These are phyloP conservation scores for Diaporthe velutina DNA, from an alignment of 2,329 filamentous ascomycete genomes.

Conservation along the genomic window DNA sequence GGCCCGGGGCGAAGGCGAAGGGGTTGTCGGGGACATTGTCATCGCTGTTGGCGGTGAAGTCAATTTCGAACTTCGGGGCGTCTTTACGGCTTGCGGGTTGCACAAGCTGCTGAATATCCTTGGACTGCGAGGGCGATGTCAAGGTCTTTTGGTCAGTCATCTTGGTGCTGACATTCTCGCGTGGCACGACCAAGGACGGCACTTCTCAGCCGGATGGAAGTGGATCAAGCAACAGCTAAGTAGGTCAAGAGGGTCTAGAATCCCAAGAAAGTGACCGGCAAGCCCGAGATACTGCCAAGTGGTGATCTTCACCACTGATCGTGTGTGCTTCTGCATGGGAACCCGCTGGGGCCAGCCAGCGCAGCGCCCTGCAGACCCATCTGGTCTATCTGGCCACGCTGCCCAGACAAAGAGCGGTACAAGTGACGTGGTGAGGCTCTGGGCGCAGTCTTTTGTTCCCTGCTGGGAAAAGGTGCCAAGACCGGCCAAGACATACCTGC, in stretches of 20 bases:
- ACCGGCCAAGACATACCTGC: conserved; percentile 23
- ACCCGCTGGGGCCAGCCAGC: conserved; percentile 16
- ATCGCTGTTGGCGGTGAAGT: conserved; percentile 17
- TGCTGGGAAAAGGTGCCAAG: conserved; percentile 24
- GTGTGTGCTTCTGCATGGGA: background rate
- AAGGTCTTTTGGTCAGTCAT: conserved; percentile 22
- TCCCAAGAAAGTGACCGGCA: background rate
- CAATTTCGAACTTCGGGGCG: background rate
- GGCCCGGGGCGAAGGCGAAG: conserved; percentile 67
- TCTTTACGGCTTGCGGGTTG: background rate
- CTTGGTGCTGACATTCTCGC: conserved; percentile 29
- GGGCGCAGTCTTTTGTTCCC: conserved; percentile 23
- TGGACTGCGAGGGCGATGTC: conserved; percentile 17
- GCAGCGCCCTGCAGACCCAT: conserved; percentile 12
- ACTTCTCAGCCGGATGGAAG: conserved; percentile 4
- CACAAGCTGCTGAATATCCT: background rate
- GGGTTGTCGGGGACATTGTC: conserved; percentile 51
- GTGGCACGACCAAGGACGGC: conserved; percentile 22
- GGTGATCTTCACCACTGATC: conserved; percentile 12
- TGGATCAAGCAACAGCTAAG: conserved; percentile 28
- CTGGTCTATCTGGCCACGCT: conserved; percentile 10
- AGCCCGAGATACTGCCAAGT: conserved; percentile 24
- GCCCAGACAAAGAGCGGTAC: conserved; percentile 23
- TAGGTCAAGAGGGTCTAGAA: conserved; percentile 20
- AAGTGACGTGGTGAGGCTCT: conserved; percentile 31